Evolutionary conservation across 495 filamentous ascomycete genomes (phyloP).

Genomic region (Tuber umbilicatum): DNA sequence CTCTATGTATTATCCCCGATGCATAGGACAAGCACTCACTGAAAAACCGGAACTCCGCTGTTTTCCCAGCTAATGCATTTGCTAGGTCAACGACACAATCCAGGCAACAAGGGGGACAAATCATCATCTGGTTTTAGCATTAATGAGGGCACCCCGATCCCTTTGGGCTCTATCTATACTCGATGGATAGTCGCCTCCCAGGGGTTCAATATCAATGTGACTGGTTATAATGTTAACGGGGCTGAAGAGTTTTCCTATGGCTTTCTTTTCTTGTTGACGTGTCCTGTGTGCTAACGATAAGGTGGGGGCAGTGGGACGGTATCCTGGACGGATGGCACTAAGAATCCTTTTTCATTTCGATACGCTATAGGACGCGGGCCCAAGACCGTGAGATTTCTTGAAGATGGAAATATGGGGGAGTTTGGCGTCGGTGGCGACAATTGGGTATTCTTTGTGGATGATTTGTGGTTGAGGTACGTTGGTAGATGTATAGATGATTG

Average conservation of each 20-base stretch:
- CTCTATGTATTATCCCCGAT: conserved; percentile 28
- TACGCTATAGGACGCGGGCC: conserved; percentile 31
- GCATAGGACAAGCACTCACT: conserved; percentile 14
- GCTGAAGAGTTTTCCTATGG: conserved; percentile 8
- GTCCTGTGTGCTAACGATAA: neutral
- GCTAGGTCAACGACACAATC: conserved; percentile 36
- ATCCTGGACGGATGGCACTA: conserved; percentile 18
- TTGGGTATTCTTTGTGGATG: conserved; percentile 45
- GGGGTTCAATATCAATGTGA: conserved; percentile 27
- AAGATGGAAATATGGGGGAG: conserved; percentile 37
- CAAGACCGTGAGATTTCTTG: conserved; percentile 32
- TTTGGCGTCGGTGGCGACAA: conserved; percentile 35
- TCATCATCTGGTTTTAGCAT: conserved; percentile 5
- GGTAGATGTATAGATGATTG: neutral
- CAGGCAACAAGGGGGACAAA: conserved; percentile 16
- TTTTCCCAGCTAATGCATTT: conserved; percentile 41
- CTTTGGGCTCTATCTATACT: conserved; percentile 39
- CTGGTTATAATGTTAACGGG: conserved; percentile 20
- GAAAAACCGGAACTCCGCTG: conserved; percentile 35
- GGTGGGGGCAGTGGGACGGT: neutral
- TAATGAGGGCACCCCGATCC: conserved; percentile 27
- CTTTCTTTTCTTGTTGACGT: neutral
- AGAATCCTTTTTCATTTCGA: conserved; percentile 36
- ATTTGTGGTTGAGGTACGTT: conserved; percentile 37
- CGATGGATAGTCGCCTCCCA: conserved; percentile 37